Evolutionary conservation across 129 eudicot genomes (phyloP).

Genomic region (Oenanthe sinensis): DNA sequence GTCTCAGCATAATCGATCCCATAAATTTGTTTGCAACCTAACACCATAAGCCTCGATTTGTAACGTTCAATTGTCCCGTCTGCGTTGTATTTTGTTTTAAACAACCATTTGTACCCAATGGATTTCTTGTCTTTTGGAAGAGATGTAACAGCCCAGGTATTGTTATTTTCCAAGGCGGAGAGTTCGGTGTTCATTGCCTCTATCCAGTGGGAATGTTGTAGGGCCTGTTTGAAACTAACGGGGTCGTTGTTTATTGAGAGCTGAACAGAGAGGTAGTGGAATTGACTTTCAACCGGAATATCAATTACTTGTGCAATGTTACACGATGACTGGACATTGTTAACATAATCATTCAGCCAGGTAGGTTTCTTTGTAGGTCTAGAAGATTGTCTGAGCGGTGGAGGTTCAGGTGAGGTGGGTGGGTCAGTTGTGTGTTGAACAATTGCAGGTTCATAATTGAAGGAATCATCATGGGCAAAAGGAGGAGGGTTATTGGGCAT

Average conservation of each 20-base stretch:
- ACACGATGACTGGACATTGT: neutral
- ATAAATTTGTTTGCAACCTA: neutral
- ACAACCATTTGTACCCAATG: neutral
- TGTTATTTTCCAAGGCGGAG: neutral
- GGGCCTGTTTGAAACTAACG: neutral
- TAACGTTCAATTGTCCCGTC: neutral
- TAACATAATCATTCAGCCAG: too few species aligned
- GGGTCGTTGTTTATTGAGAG: neutral
- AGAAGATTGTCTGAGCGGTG: neutral
- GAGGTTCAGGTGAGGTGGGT: neutral
- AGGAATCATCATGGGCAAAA: too few species aligned
- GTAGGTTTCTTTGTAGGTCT: neutral
- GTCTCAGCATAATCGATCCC: neutral
- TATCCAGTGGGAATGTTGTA: neutral
- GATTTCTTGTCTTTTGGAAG: neutral
- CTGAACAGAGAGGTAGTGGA: neutral
- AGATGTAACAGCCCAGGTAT: neutral
- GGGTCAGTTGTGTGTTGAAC: neutral
- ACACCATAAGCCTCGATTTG: neutral
- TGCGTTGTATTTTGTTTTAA: neutral
- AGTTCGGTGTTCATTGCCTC: neutral
- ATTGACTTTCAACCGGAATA: neutral
- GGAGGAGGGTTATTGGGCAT: neutral
- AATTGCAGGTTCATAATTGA: neutral
- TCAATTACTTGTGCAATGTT: too few species aligned